These are phyloP conservation scores for Polygonum maritimum DNA, from an alignment of 148 eudicot genomes.

Conservation along the genomic window DNA sequence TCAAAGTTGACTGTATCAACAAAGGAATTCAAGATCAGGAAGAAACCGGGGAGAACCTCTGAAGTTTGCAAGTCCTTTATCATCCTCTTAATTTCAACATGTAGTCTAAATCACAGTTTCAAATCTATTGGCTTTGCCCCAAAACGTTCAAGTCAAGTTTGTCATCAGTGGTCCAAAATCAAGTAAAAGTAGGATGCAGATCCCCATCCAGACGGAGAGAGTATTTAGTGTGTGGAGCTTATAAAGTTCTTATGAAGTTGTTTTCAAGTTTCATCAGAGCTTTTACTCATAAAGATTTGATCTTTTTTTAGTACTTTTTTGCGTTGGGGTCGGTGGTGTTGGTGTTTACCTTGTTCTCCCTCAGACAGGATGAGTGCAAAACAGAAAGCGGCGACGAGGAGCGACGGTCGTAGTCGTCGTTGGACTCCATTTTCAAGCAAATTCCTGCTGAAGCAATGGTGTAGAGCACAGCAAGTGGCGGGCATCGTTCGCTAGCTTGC, in stretches of 20 bases:
- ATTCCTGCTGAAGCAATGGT: constrained; percentile 42
- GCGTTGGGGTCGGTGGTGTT: constrained; percentile 11
- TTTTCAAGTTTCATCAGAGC: too few species aligned
- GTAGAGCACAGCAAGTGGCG: constrained; percentile 85
- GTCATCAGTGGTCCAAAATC: background rate
- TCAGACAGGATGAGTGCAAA: constrained; percentile 81
- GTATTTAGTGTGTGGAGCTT: background rate
- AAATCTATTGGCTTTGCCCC: background rate
- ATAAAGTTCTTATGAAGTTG: too few species aligned
- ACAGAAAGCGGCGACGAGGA: constrained; percentile 40
- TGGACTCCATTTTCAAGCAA: constrained; percentile 75
- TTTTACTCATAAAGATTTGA: background rate
- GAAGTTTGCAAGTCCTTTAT: background rate
- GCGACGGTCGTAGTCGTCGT: constrained; percentile 11
- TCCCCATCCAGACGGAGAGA: background rate
- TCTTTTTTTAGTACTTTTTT: background rate
- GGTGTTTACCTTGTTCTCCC: constrained; percentile 84
- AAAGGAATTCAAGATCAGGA: background rate
- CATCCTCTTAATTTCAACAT: background rate
- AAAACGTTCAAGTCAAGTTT: background rate
- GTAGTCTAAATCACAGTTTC: background rate
- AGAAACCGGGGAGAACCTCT: background rate
- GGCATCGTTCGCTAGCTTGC: constrained; percentile 76
- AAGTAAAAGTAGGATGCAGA: background rate
- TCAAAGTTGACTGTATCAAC: background rate